Base-by-base conservation (phyloP, 2,329 filamentous ascomycete species). In the Lecanicillium sp. region DNA sequence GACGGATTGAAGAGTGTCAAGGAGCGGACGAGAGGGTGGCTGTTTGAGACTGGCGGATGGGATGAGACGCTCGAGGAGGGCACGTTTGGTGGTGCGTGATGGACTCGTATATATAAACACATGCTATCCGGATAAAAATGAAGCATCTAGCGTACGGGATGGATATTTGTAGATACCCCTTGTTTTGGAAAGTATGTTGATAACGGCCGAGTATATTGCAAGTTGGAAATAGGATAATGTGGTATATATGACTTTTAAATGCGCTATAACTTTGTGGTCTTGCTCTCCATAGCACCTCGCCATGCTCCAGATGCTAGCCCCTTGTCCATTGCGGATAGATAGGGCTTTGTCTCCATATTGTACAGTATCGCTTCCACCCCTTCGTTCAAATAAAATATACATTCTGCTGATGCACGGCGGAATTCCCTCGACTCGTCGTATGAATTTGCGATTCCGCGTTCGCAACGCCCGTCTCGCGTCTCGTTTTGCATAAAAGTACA, bases 31-130 rank as follows among this genome's bases (percentile, higher is more conserved):
- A 80, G 80, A 38, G 73, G 71, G 20, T 89, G 80, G 65, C 67
- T 95, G 49, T 62, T 86, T 45, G 73, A 77, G 52, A 80, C 78
- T 44, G 87, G 85, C n/a, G 90, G 87, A 1, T 94, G 89, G 86
- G 88, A 94, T 49, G 87, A 94, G 60, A 68, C 75, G 45, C 65
- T 83, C 32, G 78, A 82, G 55, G 72, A 75, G 32, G 64, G 69
- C 16, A 71, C 70, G 11, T 65, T 76, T 6, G 70, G 70, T 1
- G 60, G 62, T 35, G 62, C 62, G 29, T 71, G 55, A 56, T 37
- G 25, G 33, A 19, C 37, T 18, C 34, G 7, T 12, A 14, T 19
- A 35, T 20, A 30, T 15, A 18, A 35, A 11, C 11, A 6, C 7
- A 7, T 11, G 22, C 22, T 11, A 11, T 7, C 11, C 11, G 22